phyloP scores from a whole-genome alignment of 192 early-diverging fungal genomes.

The Helicostylum pulchrum region DNA sequence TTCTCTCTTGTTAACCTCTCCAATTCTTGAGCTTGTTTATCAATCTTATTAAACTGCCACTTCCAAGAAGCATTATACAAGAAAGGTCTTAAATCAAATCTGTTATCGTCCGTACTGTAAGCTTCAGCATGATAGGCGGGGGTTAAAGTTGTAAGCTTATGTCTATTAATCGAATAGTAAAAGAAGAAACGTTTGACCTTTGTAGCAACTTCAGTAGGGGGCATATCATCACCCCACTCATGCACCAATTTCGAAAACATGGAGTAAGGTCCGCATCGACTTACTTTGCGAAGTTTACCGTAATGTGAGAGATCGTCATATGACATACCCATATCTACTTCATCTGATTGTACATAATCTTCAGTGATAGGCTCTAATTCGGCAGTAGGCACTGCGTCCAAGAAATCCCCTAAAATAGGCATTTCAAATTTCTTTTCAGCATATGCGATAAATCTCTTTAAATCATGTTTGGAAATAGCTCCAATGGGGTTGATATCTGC shows the following conservation, averaged over 20 bases:
- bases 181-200: conserved; percentile 98
- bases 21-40: conserved; percentile 51
- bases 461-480: conserved; percentile 85
- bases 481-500: conserved; percentile 98
- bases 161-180: conserved; percentile 96
- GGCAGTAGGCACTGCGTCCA: conserved; percentile 87
- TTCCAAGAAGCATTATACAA: conserved; percentile 89
- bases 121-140: conserved; percentile 93
- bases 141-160: conserved; percentile 97
- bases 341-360: conserved; percentile 84
- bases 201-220: conserved; percentile 70
- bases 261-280: conserved; percentile 84
- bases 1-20: conserved; percentile 29
- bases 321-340: conserved; percentile 98
- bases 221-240: conserved; percentile 65
- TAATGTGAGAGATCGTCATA: conserved; percentile 91
- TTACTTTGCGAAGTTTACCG: conserved; percentile 86
- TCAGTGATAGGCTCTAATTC: conserved; percentile 91
- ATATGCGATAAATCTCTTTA: conserved; percentile 79
- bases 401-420: conserved; percentile 71
- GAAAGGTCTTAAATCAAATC: conserved; percentile 95
- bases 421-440: conserved; percentile 62
- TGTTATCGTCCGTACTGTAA: conserved; percentile 96
- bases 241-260: conserved; percentile 92
- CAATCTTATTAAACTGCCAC: conserved; percentile 91